These are phyloP conservation scores for Lotus japonicus DNA, from an alignment of 306 rosid genomes.

Conservation along the genomic window DNA sequence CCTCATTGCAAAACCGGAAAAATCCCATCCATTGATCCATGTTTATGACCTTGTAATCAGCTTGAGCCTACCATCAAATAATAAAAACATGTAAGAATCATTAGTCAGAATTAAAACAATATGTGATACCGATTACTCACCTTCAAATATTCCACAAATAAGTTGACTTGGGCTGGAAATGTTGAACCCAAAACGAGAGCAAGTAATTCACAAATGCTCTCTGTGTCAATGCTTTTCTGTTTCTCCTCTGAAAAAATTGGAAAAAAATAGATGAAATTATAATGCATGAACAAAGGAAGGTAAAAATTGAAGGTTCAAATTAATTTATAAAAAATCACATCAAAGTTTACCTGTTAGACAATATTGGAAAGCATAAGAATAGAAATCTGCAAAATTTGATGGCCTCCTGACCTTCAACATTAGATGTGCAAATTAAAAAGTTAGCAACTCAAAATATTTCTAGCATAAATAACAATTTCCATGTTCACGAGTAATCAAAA, in stretches of 20 bases:
- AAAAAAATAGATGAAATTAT: slow-evolving; percentile 15
- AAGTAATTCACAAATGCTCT: slow-evolving; percentile 86
- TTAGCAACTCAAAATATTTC: slow-evolving; percentile 18
- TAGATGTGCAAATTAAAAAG: slow-evolving; percentile 23
- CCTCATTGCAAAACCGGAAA: slow-evolving; percentile 96
- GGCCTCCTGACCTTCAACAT: slow-evolving; percentile 71
- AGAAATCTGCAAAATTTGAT: slow-evolving; percentile 81
- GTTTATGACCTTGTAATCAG: slow-evolving; percentile 93
- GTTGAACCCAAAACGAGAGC: slow-evolving; percentile 78
- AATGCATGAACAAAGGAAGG: slow-evolving; percentile 1
- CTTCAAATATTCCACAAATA: slow-evolving; percentile 79
- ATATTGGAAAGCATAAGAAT: slow-evolving; percentile 84
- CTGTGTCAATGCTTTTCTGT: slow-evolving; percentile 97
- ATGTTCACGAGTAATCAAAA: background rate
- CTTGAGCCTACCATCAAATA: slow-evolving; percentile 57
- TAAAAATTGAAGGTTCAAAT: background rate
- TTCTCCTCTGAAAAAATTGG: slow-evolving; percentile 74
- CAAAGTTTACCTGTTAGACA: slow-evolving; percentile 75
- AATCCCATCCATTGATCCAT: slow-evolving; percentile 99
- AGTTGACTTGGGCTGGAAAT: slow-evolving; percentile 64
- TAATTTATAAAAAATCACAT: slow-evolving; percentile 1
- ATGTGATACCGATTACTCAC: slow-evolving; percentile 32
- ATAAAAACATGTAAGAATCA: slow-evolving; percentile 12
- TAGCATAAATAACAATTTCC: background rate
- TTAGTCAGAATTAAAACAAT: background rate